Base-by-base conservation (phyloP, 2,329 filamentous ascomycete genomes). In the Zasmidium cellare region DNA sequence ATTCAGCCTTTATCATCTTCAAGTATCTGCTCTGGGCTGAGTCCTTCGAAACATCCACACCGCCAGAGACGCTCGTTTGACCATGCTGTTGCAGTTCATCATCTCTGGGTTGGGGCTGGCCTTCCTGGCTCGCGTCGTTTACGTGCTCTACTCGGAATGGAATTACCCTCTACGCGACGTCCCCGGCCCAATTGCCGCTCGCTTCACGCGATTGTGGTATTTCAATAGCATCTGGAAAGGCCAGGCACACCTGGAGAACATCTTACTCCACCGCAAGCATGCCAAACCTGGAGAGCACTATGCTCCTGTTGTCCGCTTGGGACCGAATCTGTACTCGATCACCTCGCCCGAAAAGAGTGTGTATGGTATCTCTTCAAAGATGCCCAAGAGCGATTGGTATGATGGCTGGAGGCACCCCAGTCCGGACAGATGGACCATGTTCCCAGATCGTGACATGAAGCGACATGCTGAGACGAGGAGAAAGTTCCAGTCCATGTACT, bases 341-440 rank as follows among this genome's bases (percentile, higher is more conserved):
- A 52, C 60, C 3, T 46, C 47, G 2, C 56, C 62, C 16, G 56
- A 65, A 3, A 62, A 64, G 44, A 53, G 23, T 11, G 59, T 68
- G n/a, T 67, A 66, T 48, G 60, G 57, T 1, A 65, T 64, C 35
- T 52, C 59, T 12, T 62, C 60, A 12, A 62, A 65, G 22, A 59
- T 69, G 67, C 19, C 73, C 23, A 67, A 67, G 48, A 57, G 47
- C 12, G 51, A 38, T 16, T 67, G 59, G 58, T 66, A 67, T 47
- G 60, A 62, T n/a, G 52, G 56, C 18, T 58, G 51, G 57, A 55
- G 59, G 9, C 57, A 60, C 51, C 55, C 61, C 28, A 44, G 28
- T 12, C 57, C 60, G 2, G 60, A 62, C 5, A 52, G 57, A 18
- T 61, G 59, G 61, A 57, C 60, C 0, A 51, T 65, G 6, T 65